Evolutionary conservation across 331 rosid genomes (phyloP), one percentile per base, ranked within the genome.

Genomic region (Acacia pycnantha): DNA sequence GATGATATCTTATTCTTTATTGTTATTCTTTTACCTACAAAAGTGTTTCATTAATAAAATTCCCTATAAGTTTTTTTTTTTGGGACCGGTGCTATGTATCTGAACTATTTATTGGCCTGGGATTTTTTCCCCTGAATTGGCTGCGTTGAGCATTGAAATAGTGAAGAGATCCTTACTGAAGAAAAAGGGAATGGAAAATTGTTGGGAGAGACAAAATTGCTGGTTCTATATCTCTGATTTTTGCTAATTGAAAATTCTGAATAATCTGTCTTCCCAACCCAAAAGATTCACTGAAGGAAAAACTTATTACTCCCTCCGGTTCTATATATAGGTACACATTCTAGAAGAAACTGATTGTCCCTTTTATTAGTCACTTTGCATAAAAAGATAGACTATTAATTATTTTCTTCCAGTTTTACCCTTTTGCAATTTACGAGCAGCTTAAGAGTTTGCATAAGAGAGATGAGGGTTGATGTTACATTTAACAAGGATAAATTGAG

Each of bases 231-330:
- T 79, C 11, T 76, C 67, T 56, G 78, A 73, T 73, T 61, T 51
- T 47, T 70, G 77, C 64, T 80, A 48, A 65, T 35, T 83, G 29
- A 77, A 67, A 29, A 41, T 41, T 86, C 50, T 77, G 73, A 50
- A 73, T 54, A 67, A 29, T 48, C 22, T 24, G n/a, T 68, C 50
- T 43, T 44, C n/a, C 14, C 26, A 71, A 12, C 31, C 75, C 12
- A 7, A 71, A 44, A 26, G 40, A 3, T 26, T 71, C 58, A 46
- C 2, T 6, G 19, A 41, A 41, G 47, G 15, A 7, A 46, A 13
- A 22, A 0, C 44, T 37, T 71, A 54, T n/a, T 19, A 21, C 62
- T 54, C 27, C 1, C 26, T 54, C 62, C 3, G 11, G 62, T 54
- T 54, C 3, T 54, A 21, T 54, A 21, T 21, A 21, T 54, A 54